A percentile compares a stretch with the other conserved stretches of the same genome.
These are phyloP conservation scores for Coemansia furcata DNA, from an alignment of 192 early-diverging fungal species.

Conservation along the genomic window DNA sequence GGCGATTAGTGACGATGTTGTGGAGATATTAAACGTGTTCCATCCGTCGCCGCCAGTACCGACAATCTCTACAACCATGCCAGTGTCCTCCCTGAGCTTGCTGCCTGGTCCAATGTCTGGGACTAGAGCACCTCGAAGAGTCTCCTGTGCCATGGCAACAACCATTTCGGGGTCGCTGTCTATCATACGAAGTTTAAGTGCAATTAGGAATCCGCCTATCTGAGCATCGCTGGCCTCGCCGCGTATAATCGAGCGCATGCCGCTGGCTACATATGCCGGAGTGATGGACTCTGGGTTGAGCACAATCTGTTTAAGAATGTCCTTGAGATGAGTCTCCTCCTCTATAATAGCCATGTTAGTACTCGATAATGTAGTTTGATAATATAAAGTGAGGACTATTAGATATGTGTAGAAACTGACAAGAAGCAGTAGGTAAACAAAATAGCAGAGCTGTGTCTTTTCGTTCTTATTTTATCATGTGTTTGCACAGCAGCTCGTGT, in stretches of 20 bases:
- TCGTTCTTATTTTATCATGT: not conserved
- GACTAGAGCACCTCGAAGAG: constrained; percentile 66
- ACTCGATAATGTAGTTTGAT: not conserved
- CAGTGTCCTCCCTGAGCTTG: constrained; percentile 38
- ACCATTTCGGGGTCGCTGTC: constrained; percentile 76
- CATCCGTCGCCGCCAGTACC: constrained; percentile 99
- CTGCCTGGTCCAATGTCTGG: constrained; percentile 55
- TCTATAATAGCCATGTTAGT: not conserved
- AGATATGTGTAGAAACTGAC: not conserved
- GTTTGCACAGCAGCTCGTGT: no score
- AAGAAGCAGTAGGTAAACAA: not conserved
- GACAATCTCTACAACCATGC: constrained; percentile 80
- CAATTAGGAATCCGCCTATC: constrained; percentile 82
- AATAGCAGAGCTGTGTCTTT: not conserved
- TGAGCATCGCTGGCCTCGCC: constrained; percentile 79
- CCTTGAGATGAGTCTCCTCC: constrained; percentile 28
- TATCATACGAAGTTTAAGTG: constrained; percentile 65
- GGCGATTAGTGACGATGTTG: constrained; percentile 85
- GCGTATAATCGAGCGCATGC: constrained; percentile 74
- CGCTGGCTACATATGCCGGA: constrained; percentile 55
- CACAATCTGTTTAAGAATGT: constrained; percentile 68
- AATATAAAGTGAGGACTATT: not conserved
- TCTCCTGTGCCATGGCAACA: constrained; percentile 72
- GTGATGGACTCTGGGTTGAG: constrained; percentile 62
- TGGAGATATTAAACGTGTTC: constrained; percentile 96